Percentiles rank a stretch among this genome's conserved stretches.
Evolutionary conservation across 1,139 yeast genomes (phyloP).

Genomic region (Pneumocystis wakefieldiae): DNA sequence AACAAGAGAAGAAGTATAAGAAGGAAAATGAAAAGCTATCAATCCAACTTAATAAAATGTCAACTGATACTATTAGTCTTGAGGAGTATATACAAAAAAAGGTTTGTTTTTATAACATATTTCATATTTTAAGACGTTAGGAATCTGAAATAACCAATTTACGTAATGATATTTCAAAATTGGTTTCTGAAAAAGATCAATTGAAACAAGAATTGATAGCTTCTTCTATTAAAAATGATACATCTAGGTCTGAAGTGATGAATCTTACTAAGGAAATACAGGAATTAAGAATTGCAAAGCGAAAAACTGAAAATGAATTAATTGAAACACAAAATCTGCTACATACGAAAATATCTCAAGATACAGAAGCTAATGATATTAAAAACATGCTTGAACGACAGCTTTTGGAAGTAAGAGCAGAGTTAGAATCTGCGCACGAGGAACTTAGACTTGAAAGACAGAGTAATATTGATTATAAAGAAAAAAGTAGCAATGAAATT

Average conservation of each 20-base stretch:
- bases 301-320: not conserved
- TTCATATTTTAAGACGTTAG: not conserved
- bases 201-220: not conserved
- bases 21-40: not conserved
- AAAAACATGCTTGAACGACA: slow-evolving; percentile 1
- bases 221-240: not conserved
- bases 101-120: not conserved
- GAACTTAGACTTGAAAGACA: slow-evolving; percentile 1
- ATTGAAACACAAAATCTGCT: not conserved
- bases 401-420: not conserved
- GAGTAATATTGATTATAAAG: not conserved
- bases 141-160: not conserved
- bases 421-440: not conserved
- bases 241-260: not conserved
- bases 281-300: slow-evolving; percentile 1
- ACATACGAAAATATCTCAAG: not conserved
- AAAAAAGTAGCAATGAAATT: not conserved
- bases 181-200: not conserved
- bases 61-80: not conserved
- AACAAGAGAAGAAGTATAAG: not conserved
- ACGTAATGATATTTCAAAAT: not conserved
- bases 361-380: not conserved
- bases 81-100: not conserved
- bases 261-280: slow-evolving; percentile 2
- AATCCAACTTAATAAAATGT: not conserved